Conservation (phyloP, 2,329 filamentous ascomycete genomes). For the Fusarium pseudocircinatum region DNA sequence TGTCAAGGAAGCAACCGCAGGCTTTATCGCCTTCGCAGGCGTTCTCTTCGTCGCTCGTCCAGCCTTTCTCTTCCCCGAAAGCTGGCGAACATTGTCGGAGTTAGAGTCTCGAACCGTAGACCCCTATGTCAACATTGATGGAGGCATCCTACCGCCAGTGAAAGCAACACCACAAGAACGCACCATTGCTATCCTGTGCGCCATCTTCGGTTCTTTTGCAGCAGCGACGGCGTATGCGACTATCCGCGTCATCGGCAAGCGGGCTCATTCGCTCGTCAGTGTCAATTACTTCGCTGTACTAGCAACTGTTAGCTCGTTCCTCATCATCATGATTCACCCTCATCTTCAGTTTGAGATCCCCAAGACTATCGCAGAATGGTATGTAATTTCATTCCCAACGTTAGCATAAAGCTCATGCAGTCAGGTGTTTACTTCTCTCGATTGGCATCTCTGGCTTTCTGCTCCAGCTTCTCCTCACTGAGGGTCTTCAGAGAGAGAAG, state of each 20-base stretch:
- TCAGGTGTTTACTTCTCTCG: slow-evolving; percentile 64
- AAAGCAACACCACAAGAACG: slow-evolving; percentile 67
- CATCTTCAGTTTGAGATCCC: slow-evolving; percentile 53
- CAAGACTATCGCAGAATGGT: slow-evolving; percentile 41
- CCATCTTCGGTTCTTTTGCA: slow-evolving; percentile 75
- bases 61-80: slow-evolving; percentile 60
- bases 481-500: slow-evolving; percentile 76
- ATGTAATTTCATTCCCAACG: background rate
- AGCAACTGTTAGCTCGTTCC: slow-evolving; percentile 71
- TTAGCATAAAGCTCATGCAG: slow-evolving; percentile 40
- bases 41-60: slow-evolving; percentile 82
- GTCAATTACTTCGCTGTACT: slow-evolving; percentile 80
- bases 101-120: background rate
- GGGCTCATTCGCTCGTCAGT: slow-evolving; percentile 78
- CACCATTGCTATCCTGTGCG: slow-evolving; percentile 70
- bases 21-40: slow-evolving; percentile 74
- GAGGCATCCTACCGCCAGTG: slow-evolving; percentile 44
- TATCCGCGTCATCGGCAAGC: slow-evolving; percentile 78
- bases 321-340: slow-evolving; percentile 63
- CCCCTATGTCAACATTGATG: slow-evolving; percentile 8
- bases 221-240: slow-evolving; percentile 75
- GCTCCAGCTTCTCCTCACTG: slow-evolving; percentile 81
- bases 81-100: background rate
- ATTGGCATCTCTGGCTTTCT: slow-evolving; percentile 78
- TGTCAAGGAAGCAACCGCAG: slow-evolving; percentile 73